Conservation (phyloP, 179 eudicot species). For the Corrigiola litoralis region DNA sequence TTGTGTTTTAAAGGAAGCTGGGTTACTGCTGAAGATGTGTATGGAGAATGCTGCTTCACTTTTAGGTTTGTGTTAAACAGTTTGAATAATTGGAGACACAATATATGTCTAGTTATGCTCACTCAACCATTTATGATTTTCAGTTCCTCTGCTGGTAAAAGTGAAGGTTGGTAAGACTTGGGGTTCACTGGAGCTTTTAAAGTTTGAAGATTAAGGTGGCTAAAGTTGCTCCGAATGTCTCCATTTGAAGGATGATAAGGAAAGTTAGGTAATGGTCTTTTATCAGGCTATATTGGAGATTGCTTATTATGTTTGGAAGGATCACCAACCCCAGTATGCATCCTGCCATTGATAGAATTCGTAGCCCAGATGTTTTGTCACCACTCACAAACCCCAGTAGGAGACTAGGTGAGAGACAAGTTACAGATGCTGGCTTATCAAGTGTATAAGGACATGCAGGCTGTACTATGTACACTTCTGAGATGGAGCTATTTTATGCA, state of each 20-base stretch:
- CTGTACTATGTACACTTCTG: not conserved
- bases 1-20: slow-evolving; percentile 65
- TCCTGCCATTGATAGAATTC: not conserved
- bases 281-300: not conserved
- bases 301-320: not conserved
- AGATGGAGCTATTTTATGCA: not conserved
- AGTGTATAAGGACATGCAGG: no score
- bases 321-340: not conserved
- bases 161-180: slow-evolving; percentile 82
- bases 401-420: not conserved
- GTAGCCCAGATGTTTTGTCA: not conserved
- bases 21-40: slow-evolving; percentile 55
- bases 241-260: not conserved
- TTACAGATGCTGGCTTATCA: no score
- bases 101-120: not conserved
- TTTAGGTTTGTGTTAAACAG: slow-evolving; percentile 46
- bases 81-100: not conserved
- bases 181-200: slow-evolving; percentile 85
- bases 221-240: not conserved
- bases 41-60: slow-evolving; percentile 88
- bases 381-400: not conserved
- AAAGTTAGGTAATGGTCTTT: not conserved
- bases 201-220: slow-evolving; percentile 17
- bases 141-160: slow-evolving; percentile 87
- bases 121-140: slow-evolving; percentile 9